Base-by-base conservation (phyloP, 2,329 filamentous ascomycete species). In the Cadophora gregata region DNA sequence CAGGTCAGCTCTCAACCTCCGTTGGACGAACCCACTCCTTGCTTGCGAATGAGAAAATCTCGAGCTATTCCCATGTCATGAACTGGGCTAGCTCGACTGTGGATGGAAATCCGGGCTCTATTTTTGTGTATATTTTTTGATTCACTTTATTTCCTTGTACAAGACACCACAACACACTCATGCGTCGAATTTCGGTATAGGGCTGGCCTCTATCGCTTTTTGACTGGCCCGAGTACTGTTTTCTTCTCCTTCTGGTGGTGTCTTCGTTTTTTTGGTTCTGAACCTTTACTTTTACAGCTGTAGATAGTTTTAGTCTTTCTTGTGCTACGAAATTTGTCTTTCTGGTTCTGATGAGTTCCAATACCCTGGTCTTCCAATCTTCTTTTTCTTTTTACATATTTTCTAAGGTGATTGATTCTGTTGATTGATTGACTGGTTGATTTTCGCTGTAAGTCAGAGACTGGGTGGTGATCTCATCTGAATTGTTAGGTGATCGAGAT, bases 71-170 rank as follows among this genome's bases (percentile, higher is more conserved):
- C 21, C 42, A n/a, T 6, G n/a, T 47, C 19, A n/a, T 21, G 42
- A 16, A 47, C 42, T 47, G n/a, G 19, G 42, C n/a, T 12, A 9
- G 42, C 42, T 47, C 42, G 42, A 47, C 42, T 47, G 42, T 47
- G 42, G 42, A 47, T 21, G 42, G 42, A 47, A 53, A 38, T 38
- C 55, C 25, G 33, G 31, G 33, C 36, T 36, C 31, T 63, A 58
- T 47, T 58, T 59, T 64, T 70, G 67, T 73, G 69, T 70, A 71
- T 72, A 73, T 66, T 21, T n/a, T 21, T 47, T 47, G 42, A 19
- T 21, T 47, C n/a, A 5, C 19, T 45, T 16, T 7, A 6, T 7
- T 47, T 47, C 42, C n/a, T 47, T 47, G 7, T 47, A 47, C 38
- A 47, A 47, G 10, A 10, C 42, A 47, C 42, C 42, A 9, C 19